Percentiles rank a stretch among this genome's conserved stretches.
These are phyloP conservation scores for Moniliella sp. DNA, from an alignment of 1,284 basidiomycete genomes.

Conservation along the genomic window DNA sequence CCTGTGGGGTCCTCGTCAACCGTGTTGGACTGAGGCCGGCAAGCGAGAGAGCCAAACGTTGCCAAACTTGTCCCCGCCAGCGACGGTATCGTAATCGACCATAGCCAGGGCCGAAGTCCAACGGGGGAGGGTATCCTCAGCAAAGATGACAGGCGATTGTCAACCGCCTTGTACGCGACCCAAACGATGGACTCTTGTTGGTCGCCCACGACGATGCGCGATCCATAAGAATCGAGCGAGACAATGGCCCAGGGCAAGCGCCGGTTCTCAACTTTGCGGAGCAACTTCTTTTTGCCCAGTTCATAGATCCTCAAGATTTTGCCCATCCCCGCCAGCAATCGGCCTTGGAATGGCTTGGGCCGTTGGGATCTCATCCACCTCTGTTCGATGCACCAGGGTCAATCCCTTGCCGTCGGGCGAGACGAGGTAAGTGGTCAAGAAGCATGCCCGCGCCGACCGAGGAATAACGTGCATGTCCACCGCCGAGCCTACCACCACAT, in stretches of 20 bases:
- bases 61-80: constrained; percentile 79
- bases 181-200: constrained; percentile 85
- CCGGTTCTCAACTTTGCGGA: constrained; percentile 94
- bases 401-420: constrained; percentile 53
- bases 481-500: constrained; percentile 79
- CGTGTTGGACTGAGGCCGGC: constrained; percentile 53
- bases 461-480: constrained; percentile 63
- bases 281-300: constrained; percentile 86
- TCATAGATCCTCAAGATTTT: constrained; percentile 81
- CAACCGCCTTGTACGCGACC: constrained; percentile 75
- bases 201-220: constrained; percentile 79
- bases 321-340: constrained; percentile 70
- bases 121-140: constrained; percentile 74
- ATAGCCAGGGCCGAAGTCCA: constrained; percentile 60
- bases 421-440: constrained; percentile 66
- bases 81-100: constrained; percentile 92
- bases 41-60: constrained; percentile 85
- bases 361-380: constrained; percentile 77
- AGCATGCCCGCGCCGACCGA: constrained; percentile 64
- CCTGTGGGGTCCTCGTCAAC: constrained; percentile 95
- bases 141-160: constrained; percentile 76
- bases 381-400: constrained; percentile 83
- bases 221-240: constrained; percentile 71
- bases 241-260: constrained; percentile 65
- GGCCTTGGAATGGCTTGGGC: constrained; percentile 77